phyloP scores from a whole-genome alignment of 495 filamentous ascomycete species.

The Glonium stellatum region DNA sequence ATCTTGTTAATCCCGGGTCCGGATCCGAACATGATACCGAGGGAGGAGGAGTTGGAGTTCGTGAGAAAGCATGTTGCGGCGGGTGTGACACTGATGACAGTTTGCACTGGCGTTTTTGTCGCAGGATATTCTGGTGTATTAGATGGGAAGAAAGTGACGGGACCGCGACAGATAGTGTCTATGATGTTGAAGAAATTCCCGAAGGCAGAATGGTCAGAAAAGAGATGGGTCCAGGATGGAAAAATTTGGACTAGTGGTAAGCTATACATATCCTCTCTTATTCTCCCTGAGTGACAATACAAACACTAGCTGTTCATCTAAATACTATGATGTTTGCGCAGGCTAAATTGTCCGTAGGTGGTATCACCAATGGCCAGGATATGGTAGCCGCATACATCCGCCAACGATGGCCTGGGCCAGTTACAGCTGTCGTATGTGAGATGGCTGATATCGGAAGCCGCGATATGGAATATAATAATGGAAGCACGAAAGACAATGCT shows the following conservation, averaged over 20 bases:
- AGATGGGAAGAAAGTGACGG: constrained; percentile 23
- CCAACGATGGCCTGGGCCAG: constrained; percentile 40
- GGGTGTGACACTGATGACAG: constrained; percentile 17
- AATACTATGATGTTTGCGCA: not conserved
- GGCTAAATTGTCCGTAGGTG: constrained; percentile 36
- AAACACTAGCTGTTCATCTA: not conserved
- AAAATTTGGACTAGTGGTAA: constrained; percentile 41
- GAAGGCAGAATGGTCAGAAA: constrained; percentile 17
- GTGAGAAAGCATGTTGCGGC: constrained; percentile 17
- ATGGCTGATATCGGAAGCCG: constrained; percentile 49
- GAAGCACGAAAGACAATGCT: constrained; percentile 37
- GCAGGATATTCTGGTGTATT: constrained; percentile 21
- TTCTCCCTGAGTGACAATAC: not conserved
- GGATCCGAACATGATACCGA: constrained; percentile 5
- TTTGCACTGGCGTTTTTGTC: constrained; percentile 22
- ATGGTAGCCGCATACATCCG: constrained; percentile 50
- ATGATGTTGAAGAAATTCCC: constrained; percentile 12
- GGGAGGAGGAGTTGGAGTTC: constrained; percentile 17
- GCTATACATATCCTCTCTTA: constrained; percentile 23
- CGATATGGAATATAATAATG: constrained; percentile 27
- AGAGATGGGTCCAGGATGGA: constrained; percentile 13
- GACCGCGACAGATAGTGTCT: constrained; percentile 6
- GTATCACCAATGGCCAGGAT: constrained; percentile 58
- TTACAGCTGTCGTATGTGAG: constrained; percentile 44
- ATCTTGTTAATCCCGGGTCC: constrained; percentile 24